Conservation (phyloP, 164 flowering plant species). For the Magnolia changhungtana region DNA sequence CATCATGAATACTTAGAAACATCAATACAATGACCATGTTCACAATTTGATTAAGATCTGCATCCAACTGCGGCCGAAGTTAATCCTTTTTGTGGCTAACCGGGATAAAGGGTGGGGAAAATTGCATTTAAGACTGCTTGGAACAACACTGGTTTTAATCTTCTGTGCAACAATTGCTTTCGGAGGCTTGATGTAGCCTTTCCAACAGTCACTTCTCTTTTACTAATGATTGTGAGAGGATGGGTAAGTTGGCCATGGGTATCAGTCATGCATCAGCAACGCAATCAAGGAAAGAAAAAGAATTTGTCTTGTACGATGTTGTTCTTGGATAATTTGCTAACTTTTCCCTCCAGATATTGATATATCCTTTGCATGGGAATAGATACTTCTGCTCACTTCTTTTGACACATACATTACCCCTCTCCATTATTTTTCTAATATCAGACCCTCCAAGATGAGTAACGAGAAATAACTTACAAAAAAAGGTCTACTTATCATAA, state of each 20-base stretch:
- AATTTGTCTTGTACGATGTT: not conserved
- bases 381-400: not conserved
- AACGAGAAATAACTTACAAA: not conserved
- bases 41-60: not conserved
- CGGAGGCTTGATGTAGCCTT: not conserved
- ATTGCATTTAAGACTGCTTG: not conserved
- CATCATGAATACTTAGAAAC: not conserved
- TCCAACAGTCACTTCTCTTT: not conserved
- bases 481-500: not conserved
- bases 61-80: not conserved
- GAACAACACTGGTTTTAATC: not conserved
- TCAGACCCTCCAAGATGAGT: not conserved
- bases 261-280: not conserved
- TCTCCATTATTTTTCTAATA: too few relatives aligned
- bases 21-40: not conserved
- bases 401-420: not conserved
- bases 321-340: not conserved
- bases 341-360: not conserved
- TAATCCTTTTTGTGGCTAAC: not conserved
- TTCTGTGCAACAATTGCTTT: not conserved
- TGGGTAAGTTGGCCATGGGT: not conserved
- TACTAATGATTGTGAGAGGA: not conserved
- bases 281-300: not conserved
- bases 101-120: too few relatives aligned
- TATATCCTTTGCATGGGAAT: too few relatives aligned